These are phyloP conservation scores for Passalora sequoiae DNA, from an alignment of 2,329 filamentous ascomycete species.

Conservation along the genomic window DNA sequence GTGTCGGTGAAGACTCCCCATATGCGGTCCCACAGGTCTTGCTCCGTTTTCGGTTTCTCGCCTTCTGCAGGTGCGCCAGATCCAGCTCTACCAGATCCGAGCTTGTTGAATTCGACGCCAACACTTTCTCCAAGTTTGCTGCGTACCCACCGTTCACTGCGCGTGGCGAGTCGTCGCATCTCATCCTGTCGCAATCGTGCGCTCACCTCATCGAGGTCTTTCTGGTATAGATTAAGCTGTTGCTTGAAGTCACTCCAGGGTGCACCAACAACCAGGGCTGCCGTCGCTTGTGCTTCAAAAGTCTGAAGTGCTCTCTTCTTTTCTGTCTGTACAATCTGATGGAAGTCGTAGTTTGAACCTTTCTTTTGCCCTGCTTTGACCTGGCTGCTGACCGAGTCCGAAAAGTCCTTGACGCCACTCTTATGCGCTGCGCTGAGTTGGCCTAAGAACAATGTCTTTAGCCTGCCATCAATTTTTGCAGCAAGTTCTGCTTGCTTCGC, in stretches of 20 bases:
- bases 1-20: conserved; percentile 81
- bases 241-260: conserved; percentile 83
- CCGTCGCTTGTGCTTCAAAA: conserved; percentile 71
- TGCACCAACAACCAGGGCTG: conserved; percentile 70
- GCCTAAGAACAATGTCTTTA: conserved; percentile 83
- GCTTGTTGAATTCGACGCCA: conserved; percentile 90
- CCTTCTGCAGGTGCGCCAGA: conserved; percentile 73
- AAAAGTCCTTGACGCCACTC: conserved; percentile 75
- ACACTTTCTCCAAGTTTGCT: conserved; percentile 81
- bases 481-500: conserved; percentile 82
- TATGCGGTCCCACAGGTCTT: conserved; percentile 90
- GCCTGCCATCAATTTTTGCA: conserved; percentile 75
- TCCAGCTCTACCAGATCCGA: conserved; percentile 81
- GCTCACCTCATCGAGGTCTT: conserved; percentile 87
- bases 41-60: conserved; percentile 67
- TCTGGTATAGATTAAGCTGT: conserved; percentile 73
- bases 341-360: conserved; percentile 86
- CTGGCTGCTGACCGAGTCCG: conserved; percentile 75
- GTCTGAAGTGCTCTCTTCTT: conserved; percentile 68
- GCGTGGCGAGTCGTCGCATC: conserved; percentile 84
- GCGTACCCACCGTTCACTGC: conserved; percentile 90
- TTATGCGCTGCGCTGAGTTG: conserved; percentile 88
- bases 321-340: conserved; percentile 81
- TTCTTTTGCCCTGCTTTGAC: conserved; percentile 93
- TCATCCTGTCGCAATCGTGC: conserved; percentile 83